Evolutionary conservation across 257 asterid genomes (phyloP).

Genomic region (Ballota nigra): DNA sequence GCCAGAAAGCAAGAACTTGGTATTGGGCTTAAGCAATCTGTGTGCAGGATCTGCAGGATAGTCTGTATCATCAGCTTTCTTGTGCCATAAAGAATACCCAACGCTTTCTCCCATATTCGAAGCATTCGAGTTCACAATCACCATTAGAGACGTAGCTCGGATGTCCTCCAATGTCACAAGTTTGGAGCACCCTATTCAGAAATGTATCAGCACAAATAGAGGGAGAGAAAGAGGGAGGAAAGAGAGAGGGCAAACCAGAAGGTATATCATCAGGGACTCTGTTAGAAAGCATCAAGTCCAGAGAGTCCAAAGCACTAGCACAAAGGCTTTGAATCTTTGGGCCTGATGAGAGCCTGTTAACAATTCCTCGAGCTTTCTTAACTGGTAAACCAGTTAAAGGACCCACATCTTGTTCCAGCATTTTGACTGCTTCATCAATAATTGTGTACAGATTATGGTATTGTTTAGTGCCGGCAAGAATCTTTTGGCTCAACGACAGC

Average conservation of each 20-base stretch:
- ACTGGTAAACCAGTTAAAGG: conserved; percentile 68
- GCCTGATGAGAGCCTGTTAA: conserved; percentile 78
- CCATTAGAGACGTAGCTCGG: conserved; percentile 33
- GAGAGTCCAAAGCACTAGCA: conserved; percentile 68
- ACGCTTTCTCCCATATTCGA: conserved; percentile 19
- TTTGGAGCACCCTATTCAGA: conserved; percentile 21
- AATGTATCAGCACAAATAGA: background rate
- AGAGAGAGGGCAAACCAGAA: conserved; percentile 39
- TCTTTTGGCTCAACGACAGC: conserved; percentile 65
- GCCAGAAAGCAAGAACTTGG: conserved; percentile 53
- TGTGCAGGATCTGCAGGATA: conserved; percentile 68
- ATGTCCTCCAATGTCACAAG: conserved; percentile 65
- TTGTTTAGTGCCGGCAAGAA: conserved; percentile 65
- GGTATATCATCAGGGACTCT: conserved; percentile 41
- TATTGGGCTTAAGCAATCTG: conserved; percentile 47
- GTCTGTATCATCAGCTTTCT: conserved; percentile 50
- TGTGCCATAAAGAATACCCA: conserved; percentile 58
- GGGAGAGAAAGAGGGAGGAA: background rate
- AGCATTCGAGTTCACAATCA: conserved; percentile 33
- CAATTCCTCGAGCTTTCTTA: conserved; percentile 78
- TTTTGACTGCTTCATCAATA: conserved; percentile 56
- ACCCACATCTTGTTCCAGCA: conserved; percentile 71
- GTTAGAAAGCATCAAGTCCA: conserved; percentile 51
- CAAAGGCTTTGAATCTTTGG: conserved; percentile 64
- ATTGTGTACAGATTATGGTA: conserved; percentile 52